These are phyloP conservation scores for Melampsora americana DNA, from an alignment of 1,284 basidiomycete species.

Conservation along the genomic window DNA sequence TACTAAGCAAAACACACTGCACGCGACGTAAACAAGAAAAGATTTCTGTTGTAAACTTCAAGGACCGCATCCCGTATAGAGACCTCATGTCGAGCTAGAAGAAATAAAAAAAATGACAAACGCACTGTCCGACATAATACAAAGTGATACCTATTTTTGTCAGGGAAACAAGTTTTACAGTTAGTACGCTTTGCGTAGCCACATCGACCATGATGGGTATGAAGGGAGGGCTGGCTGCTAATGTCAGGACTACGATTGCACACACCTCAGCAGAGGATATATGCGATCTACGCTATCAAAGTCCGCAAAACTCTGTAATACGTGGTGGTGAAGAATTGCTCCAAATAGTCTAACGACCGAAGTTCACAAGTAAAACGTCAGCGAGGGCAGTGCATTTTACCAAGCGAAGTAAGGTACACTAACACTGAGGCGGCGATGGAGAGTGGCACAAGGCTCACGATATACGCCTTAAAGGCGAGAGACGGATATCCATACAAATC, in stretches of 20 bases:
- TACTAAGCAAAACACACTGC: too few relatives aligned
- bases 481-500: background rate
- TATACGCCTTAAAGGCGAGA: background rate
- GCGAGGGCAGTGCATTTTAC: background rate
- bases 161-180: background rate
- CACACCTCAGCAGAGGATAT: background rate
- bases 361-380: background rate
- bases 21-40: too few relatives aligned
- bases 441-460: background rate
- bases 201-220: too few relatives aligned
- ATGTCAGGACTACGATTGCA: background rate
- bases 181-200: too few relatives aligned
- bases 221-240: too few relatives aligned
- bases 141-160: background rate
- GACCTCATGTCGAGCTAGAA: too few relatives aligned
- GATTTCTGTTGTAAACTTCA: too few relatives aligned
- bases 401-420: background rate
- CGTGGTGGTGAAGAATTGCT: background rate
- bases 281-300: background rate
- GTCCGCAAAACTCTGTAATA: background rate
- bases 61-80: too few relatives aligned
- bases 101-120: background rate
- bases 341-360: background rate
- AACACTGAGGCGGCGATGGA: background rate
- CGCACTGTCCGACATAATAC: background rate